Conservation (phyloP, 2,329 filamentous ascomycete genomes). For the Aspergillus costaricaensis region DNA sequence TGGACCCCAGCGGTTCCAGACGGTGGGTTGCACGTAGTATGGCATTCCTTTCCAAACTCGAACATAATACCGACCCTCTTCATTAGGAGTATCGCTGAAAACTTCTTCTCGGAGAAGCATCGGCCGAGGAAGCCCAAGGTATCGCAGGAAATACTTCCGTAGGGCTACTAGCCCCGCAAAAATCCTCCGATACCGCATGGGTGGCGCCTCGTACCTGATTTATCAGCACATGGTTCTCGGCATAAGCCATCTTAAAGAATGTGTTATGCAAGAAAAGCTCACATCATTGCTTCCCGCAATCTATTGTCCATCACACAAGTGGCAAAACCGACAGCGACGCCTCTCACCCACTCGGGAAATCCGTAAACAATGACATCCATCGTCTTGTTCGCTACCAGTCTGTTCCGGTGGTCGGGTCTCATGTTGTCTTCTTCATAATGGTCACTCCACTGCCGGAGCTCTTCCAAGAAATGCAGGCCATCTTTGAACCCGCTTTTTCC, state of each 20-base stretch:
- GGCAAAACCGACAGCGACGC: constrained; percentile 53
- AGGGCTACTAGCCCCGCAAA: constrained; percentile 52
- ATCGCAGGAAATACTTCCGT: constrained; percentile 58
- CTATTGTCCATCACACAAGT: constrained; percentile 64
- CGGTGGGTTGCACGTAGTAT: constrained; percentile 62
- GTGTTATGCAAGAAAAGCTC: constrained; percentile 23
- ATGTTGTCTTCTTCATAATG: constrained; percentile 63
- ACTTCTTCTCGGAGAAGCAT: constrained; percentile 40
- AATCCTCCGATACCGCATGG: constrained; percentile 22
- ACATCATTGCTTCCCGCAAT: constrained; percentile 66
- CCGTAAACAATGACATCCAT: constrained; percentile 63
- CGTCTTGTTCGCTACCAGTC: constrained; percentile 59
- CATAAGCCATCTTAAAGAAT: background rate
- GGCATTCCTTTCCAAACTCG: constrained; percentile 61
- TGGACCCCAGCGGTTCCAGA: constrained; percentile 65
- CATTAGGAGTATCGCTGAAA: constrained; percentile 53
- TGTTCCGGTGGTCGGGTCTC: constrained; percentile 54
- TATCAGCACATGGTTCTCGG: background rate
- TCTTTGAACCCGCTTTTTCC: constrained; percentile 46
- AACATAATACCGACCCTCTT: constrained; percentile 56
- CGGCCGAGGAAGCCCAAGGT: constrained; percentile 62
- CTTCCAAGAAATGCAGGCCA: constrained; percentile 55
- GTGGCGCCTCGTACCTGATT: constrained; percentile 19
- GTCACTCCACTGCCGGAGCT: constrained; percentile 52
- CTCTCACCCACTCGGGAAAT: constrained; percentile 49